Evolutionary conservation across 805 yeast species (phyloP), one percentile per base, ranked within the genome.

Genomic region (Grigorovia jiainica): DNA sequence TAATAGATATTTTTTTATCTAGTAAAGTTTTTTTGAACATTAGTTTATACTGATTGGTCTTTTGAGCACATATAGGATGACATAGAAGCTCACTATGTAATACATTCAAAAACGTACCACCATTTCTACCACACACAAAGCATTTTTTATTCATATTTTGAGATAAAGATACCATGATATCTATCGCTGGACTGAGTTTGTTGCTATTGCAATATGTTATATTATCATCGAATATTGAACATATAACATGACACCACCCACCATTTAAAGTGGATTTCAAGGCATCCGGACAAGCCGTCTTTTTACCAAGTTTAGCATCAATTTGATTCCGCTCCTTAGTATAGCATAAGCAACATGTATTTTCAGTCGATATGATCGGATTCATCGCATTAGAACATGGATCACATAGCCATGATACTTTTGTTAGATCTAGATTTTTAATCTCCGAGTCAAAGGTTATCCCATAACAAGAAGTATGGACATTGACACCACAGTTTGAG

Each of bases 161-260:
- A n/a, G 55, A 46, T n/a, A 64, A 46, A 3, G 59, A 42, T 7
- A 55, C 31, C 8, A 55, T 63, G 0, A 68, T 51, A 3, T 75
- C 75, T 19, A 60, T 50, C 7, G 72, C 59, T 0, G 79, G 80
- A 47, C 77, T 79, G 47, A 78, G 38, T 11, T 60, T 36, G 17
- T 54, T 45, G 1, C 66, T 27, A 46, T 70, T 64, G 0, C 69
- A 76, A 53, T 71, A 75, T 23, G 58, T 60, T 5, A 71, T 55
- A n/a, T 65, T 62, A 4, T 72, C 61, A 23, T 66, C 64, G 54
- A 79, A 78, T 0, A 82, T 39, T 0, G 89, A 79, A 61, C 97
- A 87, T 2, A 75, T 46, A 3, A 81, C 63, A 64, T 87, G 96
- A 27, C 79, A 77, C 96, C 96, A 87, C 43, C 70, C 67, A 1